A percentile compares a stretch with the other conserved stretches of the same genome.
phyloP scores from a whole-genome alignment of 73 alveolate species.

The Uronychia setigera region DNA sequence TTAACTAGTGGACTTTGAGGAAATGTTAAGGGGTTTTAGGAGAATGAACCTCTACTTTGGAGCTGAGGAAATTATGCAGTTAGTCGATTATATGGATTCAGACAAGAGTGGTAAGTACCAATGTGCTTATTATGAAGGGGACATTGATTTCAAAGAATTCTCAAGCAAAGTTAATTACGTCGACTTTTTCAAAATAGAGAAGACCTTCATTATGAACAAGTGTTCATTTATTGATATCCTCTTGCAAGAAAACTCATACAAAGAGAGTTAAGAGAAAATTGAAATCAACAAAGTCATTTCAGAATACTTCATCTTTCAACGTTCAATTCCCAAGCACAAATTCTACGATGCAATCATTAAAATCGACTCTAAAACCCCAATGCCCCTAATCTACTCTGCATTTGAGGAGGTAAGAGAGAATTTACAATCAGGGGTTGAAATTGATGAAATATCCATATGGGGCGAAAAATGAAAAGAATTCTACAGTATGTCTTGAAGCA shows the following conservation, averaged over 20 bases:
- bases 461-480: background rate
- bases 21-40: background rate
- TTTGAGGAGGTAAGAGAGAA: background rate
- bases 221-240: background rate
- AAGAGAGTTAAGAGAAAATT: background rate
- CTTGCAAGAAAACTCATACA: background rate
- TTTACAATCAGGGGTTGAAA: background rate
- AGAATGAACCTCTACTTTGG: constrained; percentile 10
- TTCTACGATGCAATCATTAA: background rate
- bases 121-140: constrained; percentile 7
- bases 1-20: background rate
- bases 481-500: background rate
- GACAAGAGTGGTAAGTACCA: background rate
- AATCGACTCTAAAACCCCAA: background rate
- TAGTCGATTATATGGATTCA: constrained; percentile 1
- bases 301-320: background rate
- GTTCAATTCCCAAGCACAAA: background rate
- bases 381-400: background rate
- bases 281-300: background rate
- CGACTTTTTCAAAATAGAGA: background rate
- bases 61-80: constrained; percentile 34
- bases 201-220: background rate
- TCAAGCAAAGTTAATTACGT: constrained; percentile 11
- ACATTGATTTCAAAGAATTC: constrained; percentile 21
- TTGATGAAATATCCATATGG: background rate